Base-by-base conservation (phyloP, 805 yeast genomes). In the Teunomyces pallodes region DNA sequence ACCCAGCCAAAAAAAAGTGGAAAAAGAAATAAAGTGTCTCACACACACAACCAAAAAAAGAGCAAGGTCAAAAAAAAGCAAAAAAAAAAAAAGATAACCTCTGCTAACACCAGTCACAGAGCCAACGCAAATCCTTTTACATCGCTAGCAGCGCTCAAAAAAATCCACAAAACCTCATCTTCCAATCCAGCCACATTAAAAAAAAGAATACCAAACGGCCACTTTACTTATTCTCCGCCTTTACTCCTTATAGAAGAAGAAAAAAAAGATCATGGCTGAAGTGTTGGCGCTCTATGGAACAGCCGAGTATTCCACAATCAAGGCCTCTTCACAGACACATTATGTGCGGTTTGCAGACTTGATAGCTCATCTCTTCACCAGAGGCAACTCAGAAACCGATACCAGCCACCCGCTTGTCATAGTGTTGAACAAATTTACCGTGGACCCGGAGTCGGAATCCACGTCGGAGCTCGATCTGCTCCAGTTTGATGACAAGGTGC, bases 371-470 rank as follows among this genome's bases (percentile, higher is more conserved):
- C 51, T 72, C 28, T 70, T 71, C 52, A 48, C 53, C 36, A 59
- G 61, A 44, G 72, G 71, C 8, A 68, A 63, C 52, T 52, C 44
- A 31, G 77, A 73, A 51, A 31, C 44, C n/a, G 76, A 72, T 47
- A 49, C 59, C n/a, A 58, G 58, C 49, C 58, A 59, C 43, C 63
- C 72, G 12, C 65, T 70, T 6, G 62, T 69, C 20, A 54, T 72
- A 5, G 60, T 67, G 1, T 49, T 62, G 17, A 58, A 54, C 33
- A 26, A 33, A 30, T 16, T n/a, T 6, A 12, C 13, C 16, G 5
- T 26, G n/a, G 36, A 17, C 26, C 9, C 42, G 9, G 35, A 17
- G 32, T 31, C 30, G 33, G 46, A 20, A 36, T 20, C 24, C 24
- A 20, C 27, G 9, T 13, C 31, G 43, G 39, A 35, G 35, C 43